Percentiles rank a stretch among this genome's conserved stretches.
Conservation (phyloP, 2,329 filamentous ascomycete species). For the Pseudogymnoascus sp. region DNA sequence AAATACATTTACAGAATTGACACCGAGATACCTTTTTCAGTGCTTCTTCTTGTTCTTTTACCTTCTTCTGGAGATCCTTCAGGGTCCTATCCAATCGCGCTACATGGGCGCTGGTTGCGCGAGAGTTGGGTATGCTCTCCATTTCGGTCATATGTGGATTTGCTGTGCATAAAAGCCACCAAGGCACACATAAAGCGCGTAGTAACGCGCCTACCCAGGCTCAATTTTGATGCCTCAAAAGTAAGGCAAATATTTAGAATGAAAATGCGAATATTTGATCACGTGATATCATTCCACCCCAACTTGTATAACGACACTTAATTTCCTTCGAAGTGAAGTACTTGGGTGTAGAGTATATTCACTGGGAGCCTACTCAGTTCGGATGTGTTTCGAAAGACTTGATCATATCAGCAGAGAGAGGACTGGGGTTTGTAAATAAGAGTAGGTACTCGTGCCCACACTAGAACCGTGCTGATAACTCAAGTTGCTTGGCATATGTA, state of each 20-base stretch:
- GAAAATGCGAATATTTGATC: background rate
- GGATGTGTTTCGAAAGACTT: background rate
- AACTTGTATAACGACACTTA: background rate
- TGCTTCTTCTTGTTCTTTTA: conserved; percentile 48
- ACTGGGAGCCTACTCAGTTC: background rate
- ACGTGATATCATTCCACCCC: background rate
- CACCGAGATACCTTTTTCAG: conserved; percentile 39
- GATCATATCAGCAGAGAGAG: background rate
- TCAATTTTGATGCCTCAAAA: background rate
- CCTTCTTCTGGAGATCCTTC: conserved; percentile 55
- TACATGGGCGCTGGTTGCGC: conserved; percentile 39
- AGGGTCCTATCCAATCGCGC: conserved; percentile 60
- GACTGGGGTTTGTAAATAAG: background rate
- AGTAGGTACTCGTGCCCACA: background rate
- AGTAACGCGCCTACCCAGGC: background rate
- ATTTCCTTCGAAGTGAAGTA: background rate
- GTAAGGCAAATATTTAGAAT: background rate
- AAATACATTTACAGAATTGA: background rate
- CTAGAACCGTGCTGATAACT: background rate
- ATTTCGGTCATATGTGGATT: conserved; percentile 5
- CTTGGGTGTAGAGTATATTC: background rate
- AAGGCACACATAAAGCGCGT: background rate
- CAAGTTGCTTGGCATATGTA: background rate
- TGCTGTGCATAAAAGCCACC: conserved; percentile 1
- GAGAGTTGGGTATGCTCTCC: conserved; percentile 23